Evolutionary conservation across 768 basidiomycete species (phyloP).

Genomic region (Suillus variegatus): DNA sequence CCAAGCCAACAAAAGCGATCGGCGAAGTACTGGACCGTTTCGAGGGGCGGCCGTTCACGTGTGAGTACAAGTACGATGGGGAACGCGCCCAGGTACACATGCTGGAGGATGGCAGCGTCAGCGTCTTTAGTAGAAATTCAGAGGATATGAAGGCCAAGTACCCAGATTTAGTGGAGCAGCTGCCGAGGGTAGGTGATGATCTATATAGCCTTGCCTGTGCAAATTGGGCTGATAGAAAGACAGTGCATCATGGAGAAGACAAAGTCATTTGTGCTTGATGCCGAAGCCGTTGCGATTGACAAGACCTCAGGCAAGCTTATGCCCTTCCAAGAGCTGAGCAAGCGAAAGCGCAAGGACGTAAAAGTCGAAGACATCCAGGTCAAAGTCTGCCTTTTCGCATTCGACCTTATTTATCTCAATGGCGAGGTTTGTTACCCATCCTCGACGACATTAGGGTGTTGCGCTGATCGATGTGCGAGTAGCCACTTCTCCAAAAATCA

Average conservation of each 20-base stretch:
- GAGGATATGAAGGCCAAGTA: slow-evolving; percentile 99
- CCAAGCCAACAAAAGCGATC: slow-evolving; percentile 98
- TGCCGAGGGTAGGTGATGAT: slow-evolving; percentile 64
- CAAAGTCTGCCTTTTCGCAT: slow-evolving; percentile 93
- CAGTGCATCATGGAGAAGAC: slow-evolving; percentile 87
- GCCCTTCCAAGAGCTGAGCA: slow-evolving; percentile 97
- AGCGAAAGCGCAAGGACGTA: slow-evolving; percentile 95
- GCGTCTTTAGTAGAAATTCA: slow-evolving; percentile 96
- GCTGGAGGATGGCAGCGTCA: slow-evolving; percentile 77
- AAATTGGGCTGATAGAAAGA: slow-evolving; percentile 6
- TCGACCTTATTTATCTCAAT: slow-evolving; percentile 95
- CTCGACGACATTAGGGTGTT: slow-evolving; percentile 6
- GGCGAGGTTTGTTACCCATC: slow-evolving; percentile 68
- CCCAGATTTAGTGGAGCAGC: slow-evolving; percentile 94
- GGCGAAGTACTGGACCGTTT: slow-evolving; percentile 96
- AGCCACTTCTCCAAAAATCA: slow-evolving; percentile 83
- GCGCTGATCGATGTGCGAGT: slow-evolving; percentile 4
- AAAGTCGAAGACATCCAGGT: slow-evolving; percentile 98
- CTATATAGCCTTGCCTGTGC: neutral
- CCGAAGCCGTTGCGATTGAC: slow-evolving; percentile 97
- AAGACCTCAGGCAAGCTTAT: slow-evolving; percentile 79
- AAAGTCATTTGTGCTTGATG: slow-evolving; percentile 91
- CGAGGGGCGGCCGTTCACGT: slow-evolving; percentile 93
- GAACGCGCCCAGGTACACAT: slow-evolving; percentile 96
- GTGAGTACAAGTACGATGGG: slow-evolving; percentile 99